These are phyloP conservation scores for Trichoderma sp. DNA, from an alignment of 2,329 filamentous ascomycete species.

Conservation along the genomic window DNA sequence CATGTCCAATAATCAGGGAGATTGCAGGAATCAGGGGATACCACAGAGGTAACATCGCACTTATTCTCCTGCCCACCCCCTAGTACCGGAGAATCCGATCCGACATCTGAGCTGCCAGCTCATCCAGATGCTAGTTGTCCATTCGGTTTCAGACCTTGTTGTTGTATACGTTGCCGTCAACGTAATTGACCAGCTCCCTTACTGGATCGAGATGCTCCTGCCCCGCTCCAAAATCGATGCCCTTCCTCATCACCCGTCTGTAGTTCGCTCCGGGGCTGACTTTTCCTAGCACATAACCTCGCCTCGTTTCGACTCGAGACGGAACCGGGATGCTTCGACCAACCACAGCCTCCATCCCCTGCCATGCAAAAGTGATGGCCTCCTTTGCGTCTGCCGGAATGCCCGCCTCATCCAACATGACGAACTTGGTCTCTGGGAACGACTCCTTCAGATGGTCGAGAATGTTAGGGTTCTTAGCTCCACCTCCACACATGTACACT, in stretches of 20 bases:
- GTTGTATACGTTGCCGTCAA: slow-evolving; percentile 45
- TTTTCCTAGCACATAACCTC: slow-evolving; percentile 53
- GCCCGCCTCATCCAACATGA: slow-evolving; percentile 56
- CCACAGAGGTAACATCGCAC: neutral
- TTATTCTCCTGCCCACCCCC: neutral
- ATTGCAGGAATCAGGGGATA: neutral
- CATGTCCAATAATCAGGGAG: neutral
- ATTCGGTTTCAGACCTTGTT: slow-evolving; percentile 34
- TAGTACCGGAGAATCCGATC: no score
- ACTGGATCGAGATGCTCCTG: slow-evolving; percentile 44
- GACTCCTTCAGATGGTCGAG: slow-evolving; percentile 47
- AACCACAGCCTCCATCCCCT: slow-evolving; percentile 57
- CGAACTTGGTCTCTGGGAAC: slow-evolving; percentile 48
- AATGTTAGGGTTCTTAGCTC: slow-evolving; percentile 58
- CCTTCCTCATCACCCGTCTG: slow-evolving; percentile 49
- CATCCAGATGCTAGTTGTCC: neutral
- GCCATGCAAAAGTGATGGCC: slow-evolving; percentile 54
- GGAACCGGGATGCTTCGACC: slow-evolving; percentile 55
- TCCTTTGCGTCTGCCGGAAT: slow-evolving; percentile 58
- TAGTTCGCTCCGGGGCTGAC: slow-evolving; percentile 54
- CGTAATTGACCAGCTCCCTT: slow-evolving; percentile 49
- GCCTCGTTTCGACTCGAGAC: slow-evolving; percentile 48
- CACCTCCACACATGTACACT: slow-evolving; percentile 60
- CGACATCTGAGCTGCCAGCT: no score
- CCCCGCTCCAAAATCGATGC: slow-evolving; percentile 48